Evolutionary conservation across 129 eudicot genomes (phyloP).

Genomic region (Pseudognaphalium luteoalbum): DNA sequence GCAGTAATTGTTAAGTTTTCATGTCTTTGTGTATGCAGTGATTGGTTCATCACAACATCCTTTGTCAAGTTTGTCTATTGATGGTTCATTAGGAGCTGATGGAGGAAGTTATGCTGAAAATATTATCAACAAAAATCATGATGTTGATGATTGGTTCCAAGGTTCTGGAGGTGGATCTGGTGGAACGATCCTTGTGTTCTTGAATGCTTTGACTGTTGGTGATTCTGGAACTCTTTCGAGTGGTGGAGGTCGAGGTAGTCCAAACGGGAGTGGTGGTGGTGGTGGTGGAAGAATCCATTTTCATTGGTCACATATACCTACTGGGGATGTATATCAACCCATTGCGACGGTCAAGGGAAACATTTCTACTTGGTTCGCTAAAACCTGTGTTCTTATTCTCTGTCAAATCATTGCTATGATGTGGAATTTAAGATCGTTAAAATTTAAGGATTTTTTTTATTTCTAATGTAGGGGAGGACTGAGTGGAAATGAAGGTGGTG

Average conservation of each 20-base stretch:
- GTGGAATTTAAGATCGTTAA: neutral
- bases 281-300: conserved; percentile 98
- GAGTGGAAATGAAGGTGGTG: conserved; percentile 48
- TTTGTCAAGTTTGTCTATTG: conserved; percentile 55
- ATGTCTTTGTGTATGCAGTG: conserved; percentile 51
- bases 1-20: conserved; percentile 4
- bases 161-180: conserved; percentile 94
- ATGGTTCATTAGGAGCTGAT: conserved; percentile 77
- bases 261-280: conserved; percentile 87
- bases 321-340: conserved; percentile 92
- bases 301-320: conserved; percentile 91
- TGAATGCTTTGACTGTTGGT: conserved; percentile 51
- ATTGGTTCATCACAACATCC: conserved; percentile 87
- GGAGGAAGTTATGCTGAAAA: conserved; percentile 59
- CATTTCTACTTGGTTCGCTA: conserved; percentile 66
- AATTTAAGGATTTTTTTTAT: conserved; percentile 15
- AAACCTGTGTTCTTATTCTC: neutral
- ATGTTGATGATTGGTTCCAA: conserved; percentile 11
- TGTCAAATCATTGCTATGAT: neutral
- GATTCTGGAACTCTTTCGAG: conserved; percentile 65
- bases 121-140: conserved; percentile 19
- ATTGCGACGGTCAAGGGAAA: conserved; percentile 75
- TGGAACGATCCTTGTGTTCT: conserved; percentile 81
- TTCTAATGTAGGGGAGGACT: conserved; percentile 65
- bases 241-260: conserved; percentile 78